Evolutionary conservation across 805 yeast species (phyloP), one percentile per base, ranked within the genome.

Genomic region (Metschnikowia hibisci): DNA sequence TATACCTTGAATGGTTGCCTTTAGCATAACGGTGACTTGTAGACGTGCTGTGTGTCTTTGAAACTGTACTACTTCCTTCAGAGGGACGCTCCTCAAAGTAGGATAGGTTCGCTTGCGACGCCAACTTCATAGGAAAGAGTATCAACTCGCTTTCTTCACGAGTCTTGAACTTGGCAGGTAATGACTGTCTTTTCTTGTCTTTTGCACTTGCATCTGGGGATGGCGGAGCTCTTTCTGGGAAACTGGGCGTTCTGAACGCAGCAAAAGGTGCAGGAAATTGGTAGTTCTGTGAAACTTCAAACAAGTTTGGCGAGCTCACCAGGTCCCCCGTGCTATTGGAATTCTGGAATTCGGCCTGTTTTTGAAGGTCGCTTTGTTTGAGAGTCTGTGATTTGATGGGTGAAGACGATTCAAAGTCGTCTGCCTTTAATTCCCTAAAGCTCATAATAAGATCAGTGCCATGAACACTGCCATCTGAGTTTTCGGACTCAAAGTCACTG

Each of bases 41-140:
- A 43, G 62, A 61, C 22, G 69, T 50, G 37, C 61, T 56, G 13
- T 48, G 41, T 25, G 40, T 32, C 12, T 50, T 50, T 30, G 27
- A 35, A 8, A 44, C 45, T 4, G 5, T 14, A 15, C 10, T 22
- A 4, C 28, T 33, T 5, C 16, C 27, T 4, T 15, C 6, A 34
- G 53, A 47, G 6, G 47, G 42, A 38, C 46, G 58, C 26, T 44
- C 50, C 20, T 58, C 60, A 16, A 54, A 50, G 34, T 44, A 50
- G 26, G 57, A 50, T 14, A 48, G 34, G 40, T 48, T 45, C 34
- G 52, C 53, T 27, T 54, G 52, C 3, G 56, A 53, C 6, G 71
- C 59, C 43, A 71, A 53, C 43, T 70, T 70, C 37, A 71, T 61
- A 3, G 76, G 76, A 12, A 73, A 67, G 31, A 69, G 60, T 29